Evolutionary conservation across 768 basidiomycete genomes (phyloP).

Genomic region (Candolleomyces aberdarensis): DNA sequence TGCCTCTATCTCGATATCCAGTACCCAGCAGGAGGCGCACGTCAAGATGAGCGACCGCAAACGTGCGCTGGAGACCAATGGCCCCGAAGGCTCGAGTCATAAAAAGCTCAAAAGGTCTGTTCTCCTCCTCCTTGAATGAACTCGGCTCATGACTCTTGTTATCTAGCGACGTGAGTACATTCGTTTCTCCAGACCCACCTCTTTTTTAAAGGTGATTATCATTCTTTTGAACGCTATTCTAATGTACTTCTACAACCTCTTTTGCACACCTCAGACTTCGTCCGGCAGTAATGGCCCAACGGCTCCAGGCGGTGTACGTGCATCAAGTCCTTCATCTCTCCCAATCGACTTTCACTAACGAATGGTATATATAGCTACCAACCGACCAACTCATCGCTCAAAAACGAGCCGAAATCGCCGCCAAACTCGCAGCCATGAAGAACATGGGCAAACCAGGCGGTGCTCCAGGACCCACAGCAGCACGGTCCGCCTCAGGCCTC

Average conservation of each 20-base stretch:
- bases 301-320: not conserved
- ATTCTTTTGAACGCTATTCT: slow-evolving; percentile 44
- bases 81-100: slow-evolving; percentile 40
- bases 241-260: slow-evolving; percentile 69
- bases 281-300: slow-evolving; percentile 39
- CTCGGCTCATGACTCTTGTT: slow-evolving; percentile 17
- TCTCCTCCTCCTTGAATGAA: slow-evolving; percentile 6
- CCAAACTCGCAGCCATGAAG: slow-evolving; percentile 80
- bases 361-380: slow-evolving; percentile 33
- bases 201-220: slow-evolving; percentile 69
- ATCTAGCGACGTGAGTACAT: slow-evolving; percentile 68
- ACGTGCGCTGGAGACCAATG: slow-evolving; percentile 51
- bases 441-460: slow-evolving; percentile 12
- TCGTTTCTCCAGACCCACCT: slow-evolving; percentile 21
- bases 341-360: not conserved
- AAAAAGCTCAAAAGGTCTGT: slow-evolving; percentile 72
- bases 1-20: too few species aligned
- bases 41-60: slow-evolving; percentile 66
- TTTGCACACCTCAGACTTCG: slow-evolving; percentile 45
- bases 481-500: not conserved
- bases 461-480: not conserved
- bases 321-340: not conserved
- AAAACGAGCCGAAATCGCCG: slow-evolving; percentile 81
- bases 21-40: not conserved
- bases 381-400: slow-evolving; percentile 73